phyloP scores from a whole-genome alignment of 192 early-diverging fungal genomes.

The Coemansia sp. region DNA sequence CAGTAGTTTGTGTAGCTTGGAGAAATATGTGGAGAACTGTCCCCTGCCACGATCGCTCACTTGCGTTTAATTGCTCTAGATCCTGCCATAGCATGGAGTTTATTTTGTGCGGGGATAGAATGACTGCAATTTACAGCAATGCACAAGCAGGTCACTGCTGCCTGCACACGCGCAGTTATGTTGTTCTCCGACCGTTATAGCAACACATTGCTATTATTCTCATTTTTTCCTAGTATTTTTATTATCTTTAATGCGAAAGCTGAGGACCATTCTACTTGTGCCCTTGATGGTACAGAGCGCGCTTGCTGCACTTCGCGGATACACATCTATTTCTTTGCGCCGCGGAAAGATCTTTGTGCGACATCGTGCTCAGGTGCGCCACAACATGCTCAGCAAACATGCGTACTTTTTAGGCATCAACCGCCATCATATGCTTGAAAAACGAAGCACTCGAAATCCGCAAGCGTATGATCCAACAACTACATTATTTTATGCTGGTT shows the following conservation, averaged over 20 bases:
- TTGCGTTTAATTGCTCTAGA: no score
- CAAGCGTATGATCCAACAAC: constrained; percentile 36
- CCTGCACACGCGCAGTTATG: no score
- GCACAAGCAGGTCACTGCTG: no score
- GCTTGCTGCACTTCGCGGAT: constrained; percentile 5
- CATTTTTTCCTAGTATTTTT: no score
- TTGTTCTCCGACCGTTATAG: no score
- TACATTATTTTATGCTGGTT: constrained; percentile 61
- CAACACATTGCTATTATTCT: no score
- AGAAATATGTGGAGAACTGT: constrained; percentile 1
- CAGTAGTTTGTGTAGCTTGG: background rate
- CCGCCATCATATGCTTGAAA: background rate
- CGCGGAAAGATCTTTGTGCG: constrained; percentile 46
- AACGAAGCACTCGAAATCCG: background rate
- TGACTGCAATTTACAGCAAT: no score
- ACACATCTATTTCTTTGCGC: constrained; percentile 32
- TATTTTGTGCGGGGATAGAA: no score
- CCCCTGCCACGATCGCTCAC: background rate
- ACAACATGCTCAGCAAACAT: constrained; percentile 27
- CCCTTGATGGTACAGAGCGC: background rate
- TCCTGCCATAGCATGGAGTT: no score
- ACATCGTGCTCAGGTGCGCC: constrained; percentile 23
- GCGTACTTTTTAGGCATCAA: constrained; percentile 15
- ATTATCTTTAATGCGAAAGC: no score
- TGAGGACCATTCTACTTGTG: no score